These are phyloP conservation scores for Penicillium parvum DNA, from an alignment of 495 filamentous ascomycete genomes.

Conservation along the genomic window DNA sequence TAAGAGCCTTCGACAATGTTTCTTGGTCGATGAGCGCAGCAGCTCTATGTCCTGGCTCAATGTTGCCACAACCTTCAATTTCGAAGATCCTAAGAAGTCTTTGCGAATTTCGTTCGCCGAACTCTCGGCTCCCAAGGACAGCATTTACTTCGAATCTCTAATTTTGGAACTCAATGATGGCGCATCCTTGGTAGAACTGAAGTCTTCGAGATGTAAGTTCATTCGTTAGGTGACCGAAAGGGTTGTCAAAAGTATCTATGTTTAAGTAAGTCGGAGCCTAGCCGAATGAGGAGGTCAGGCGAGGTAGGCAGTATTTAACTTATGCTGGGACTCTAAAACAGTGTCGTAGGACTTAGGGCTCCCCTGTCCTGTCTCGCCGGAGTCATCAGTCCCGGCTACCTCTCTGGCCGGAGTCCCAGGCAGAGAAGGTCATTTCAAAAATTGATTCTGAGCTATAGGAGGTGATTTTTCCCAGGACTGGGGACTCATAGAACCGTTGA, in stretches of 20 bases:
- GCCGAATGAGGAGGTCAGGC: too few species aligned
- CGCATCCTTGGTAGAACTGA: constrained; percentile 2
- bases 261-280: too few species aligned
- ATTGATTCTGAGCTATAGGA: too few species aligned
- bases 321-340: too few species aligned
- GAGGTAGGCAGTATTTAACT: too few species aligned
- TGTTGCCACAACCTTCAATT: constrained; percentile 9
- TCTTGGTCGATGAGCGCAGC: constrained; percentile 1
- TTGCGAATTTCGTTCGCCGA: neutral
- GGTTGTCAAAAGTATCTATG: constrained; percentile 1
- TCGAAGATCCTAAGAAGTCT: constrained; percentile 7
- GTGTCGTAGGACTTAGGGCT: too few species aligned
- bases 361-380: too few species aligned
- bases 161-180: constrained; percentile 1
- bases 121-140: neutral
- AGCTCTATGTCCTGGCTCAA: constrained; percentile 10
- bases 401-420: too few species aligned
- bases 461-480: too few species aligned
- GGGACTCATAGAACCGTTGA: too few species aligned
- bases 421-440: too few species aligned
- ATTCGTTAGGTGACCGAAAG: constrained; percentile 1
- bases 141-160: neutral
- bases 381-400: too few species aligned
- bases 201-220: constrained; percentile 1
- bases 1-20: neutral